A percentile compares a stretch with the other conserved stretches of the same genome.
Evolutionary conservation across 495 filamentous ascomycete species (phyloP).

Genomic region (Xylaria acuta): DNA sequence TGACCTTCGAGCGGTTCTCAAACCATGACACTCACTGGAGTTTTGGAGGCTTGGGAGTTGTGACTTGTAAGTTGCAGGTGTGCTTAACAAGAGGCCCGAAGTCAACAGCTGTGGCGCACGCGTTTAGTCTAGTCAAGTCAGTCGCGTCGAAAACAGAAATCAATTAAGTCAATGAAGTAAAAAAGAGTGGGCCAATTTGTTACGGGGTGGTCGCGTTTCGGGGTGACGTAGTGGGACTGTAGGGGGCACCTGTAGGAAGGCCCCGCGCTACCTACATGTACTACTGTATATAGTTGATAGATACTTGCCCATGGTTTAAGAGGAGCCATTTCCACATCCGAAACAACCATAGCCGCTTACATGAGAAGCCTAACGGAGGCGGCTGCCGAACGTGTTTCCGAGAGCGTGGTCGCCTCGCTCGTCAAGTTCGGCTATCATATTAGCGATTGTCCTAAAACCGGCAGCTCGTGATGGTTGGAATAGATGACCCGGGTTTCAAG

Average conservation of each 20-base stretch:
- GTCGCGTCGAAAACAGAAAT: slow-evolving; percentile 16
- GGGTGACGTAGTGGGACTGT: slow-evolving; percentile 3
- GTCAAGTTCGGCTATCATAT: background rate
- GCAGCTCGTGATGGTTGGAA: too few species aligned
- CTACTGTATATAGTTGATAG: too few species aligned
- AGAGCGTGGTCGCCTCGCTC: background rate
- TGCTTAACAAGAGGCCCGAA: background rate
- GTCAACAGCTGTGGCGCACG: slow-evolving; percentile 8
- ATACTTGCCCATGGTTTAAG: too few species aligned
- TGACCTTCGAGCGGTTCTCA: background rate
- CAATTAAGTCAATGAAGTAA: background rate
- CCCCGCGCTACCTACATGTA: background rate
- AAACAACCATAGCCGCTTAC: background rate
- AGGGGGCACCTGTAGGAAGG: background rate
- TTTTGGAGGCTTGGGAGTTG: background rate
- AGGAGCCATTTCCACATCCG: background rate
- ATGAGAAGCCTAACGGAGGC: background rate
- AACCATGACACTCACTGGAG: slow-evolving; percentile 4
- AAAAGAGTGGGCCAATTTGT: background rate
- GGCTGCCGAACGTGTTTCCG: background rate
- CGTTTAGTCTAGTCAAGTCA: background rate
- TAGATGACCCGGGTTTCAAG: too few species aligned
- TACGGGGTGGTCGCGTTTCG: slow-evolving; percentile 15
- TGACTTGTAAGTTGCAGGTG: background rate
- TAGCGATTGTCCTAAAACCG: background rate